Evolutionary conservation across 345 rosid species (phyloP).

Genomic region (Eucalyptus tenuipes): DNA sequence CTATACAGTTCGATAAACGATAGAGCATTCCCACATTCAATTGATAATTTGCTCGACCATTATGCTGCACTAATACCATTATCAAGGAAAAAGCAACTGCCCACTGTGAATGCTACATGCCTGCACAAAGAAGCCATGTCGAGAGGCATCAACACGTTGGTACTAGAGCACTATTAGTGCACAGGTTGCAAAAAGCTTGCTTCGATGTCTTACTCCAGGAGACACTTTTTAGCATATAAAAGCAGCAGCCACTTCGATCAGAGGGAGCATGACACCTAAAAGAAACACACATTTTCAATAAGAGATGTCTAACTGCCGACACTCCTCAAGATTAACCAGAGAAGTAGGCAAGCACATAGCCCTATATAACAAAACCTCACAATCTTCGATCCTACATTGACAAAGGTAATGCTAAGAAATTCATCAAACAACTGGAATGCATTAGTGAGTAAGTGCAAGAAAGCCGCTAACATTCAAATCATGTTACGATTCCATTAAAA

Average conservation of each 20-base stretch:
- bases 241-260: neutral
- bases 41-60: neutral
- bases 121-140: neutral
- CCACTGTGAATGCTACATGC: neutral
- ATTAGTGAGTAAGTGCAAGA: no score
- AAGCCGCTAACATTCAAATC: no score
- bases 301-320: no score
- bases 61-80: neutral
- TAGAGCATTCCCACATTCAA: neutral
- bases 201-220: neutral
- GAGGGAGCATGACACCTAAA: no score
- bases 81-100: neutral
- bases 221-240: neutral
- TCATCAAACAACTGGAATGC: no score
- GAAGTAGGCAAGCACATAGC: no score
- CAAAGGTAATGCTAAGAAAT: no score
- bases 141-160: neutral
- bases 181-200: neutral
- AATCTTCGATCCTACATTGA: no score
- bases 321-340: no score
- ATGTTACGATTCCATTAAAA: no score
- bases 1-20: neutral
- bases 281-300: no score
- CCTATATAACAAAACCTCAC: neutral
- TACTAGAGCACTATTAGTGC: neutral